Percentiles rank a stretch among this genome's conserved stretches.
phyloP scores from a whole-genome alignment of 768 basidiomycete species.

The Kwoniella botswanensis region DNA sequence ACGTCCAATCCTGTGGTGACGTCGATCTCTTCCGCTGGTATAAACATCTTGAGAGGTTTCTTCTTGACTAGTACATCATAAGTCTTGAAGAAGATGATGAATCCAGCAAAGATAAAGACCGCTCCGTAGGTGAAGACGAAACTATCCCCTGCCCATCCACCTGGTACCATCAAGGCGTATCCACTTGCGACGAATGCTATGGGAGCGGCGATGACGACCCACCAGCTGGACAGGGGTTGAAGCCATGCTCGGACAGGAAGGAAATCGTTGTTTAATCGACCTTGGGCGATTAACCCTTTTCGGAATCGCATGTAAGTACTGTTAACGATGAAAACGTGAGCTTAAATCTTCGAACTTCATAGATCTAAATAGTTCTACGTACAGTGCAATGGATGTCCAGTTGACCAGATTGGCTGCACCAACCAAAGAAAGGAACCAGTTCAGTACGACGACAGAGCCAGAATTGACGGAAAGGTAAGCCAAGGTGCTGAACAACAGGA shows the following conservation, averaged over 20 bases:
- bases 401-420: slow-evolving; percentile 40
- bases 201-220: slow-evolving; percentile 20
- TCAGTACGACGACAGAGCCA: slow-evolving; percentile 22
- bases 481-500: slow-evolving; percentile 26
- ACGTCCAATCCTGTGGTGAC: slow-evolving; percentile 24
- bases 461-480: slow-evolving; percentile 33
- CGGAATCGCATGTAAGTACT: slow-evolving; percentile 45
- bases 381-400: slow-evolving; percentile 35
- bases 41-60: slow-evolving; percentile 8
- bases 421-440: slow-evolving; percentile 33
- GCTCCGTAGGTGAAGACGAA: slow-evolving; percentile 36
- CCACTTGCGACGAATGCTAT: slow-evolving; percentile 32
- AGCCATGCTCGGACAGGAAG: slow-evolving; percentile 21
- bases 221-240: slow-evolving; percentile 25
- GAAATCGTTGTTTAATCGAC: slow-evolving; percentile 18
- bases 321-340: not conserved
- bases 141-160: slow-evolving; percentile 19
- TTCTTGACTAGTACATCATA: slow-evolving; percentile 13
- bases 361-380: not conserved
- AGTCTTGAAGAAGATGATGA: slow-evolving; percentile 24
- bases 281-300: slow-evolving; percentile 38
- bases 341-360: not conserved
- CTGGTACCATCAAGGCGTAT: slow-evolving; percentile 28
- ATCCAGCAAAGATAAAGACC: slow-evolving; percentile 31
- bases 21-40: slow-evolving; percentile 29